Evolutionary conservation across 768 basidiomycete species (phyloP).

Genomic region (Scleroderma citrinum): DNA sequence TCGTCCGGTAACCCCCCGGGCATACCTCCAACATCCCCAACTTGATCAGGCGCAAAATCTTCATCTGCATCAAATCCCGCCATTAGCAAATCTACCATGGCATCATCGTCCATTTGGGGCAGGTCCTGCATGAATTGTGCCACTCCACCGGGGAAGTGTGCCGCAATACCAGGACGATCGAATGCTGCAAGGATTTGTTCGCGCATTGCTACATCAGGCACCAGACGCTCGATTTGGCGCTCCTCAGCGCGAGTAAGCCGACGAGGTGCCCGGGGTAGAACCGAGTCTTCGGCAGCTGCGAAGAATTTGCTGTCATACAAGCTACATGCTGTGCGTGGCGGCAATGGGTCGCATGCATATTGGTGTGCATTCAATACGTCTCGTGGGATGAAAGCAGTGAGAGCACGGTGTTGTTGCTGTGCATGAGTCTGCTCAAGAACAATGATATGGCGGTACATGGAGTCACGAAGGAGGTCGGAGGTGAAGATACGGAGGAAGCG

Average conservation of each 20-base stretch:
- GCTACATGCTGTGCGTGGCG: slow-evolving; percentile 56
- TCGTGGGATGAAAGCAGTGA: slow-evolving; percentile 70
- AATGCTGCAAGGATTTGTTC: slow-evolving; percentile 58
- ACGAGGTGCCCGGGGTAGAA: slow-evolving; percentile 22
- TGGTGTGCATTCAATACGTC: slow-evolving; percentile 45
- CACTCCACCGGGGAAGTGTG: slow-evolving; percentile 60
- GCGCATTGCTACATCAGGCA: slow-evolving; percentile 54
- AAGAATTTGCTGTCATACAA: slow-evolving; percentile 77
- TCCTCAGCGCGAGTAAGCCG: slow-evolving; percentile 43
- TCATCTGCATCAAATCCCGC: no score
- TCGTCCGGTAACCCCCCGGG: no score
- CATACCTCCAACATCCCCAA: no score
- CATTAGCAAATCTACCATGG: no score
- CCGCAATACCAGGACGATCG: slow-evolving; percentile 49
- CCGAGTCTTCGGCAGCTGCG: slow-evolving; percentile 49
- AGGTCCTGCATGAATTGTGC: slow-evolving; percentile 55
- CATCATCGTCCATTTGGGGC: slow-evolving; percentile 49
- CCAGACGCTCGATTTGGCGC: slow-evolving; percentile 46
- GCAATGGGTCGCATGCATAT: slow-evolving; percentile 82
- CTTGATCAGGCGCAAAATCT: no score
- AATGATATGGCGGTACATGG: slow-evolving; percentile 70
- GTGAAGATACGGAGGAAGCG: slow-evolving; percentile 35
- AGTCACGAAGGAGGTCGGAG: slow-evolving; percentile 36
- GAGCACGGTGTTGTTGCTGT: slow-evolving; percentile 32
- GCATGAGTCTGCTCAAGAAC: slow-evolving; percentile 60